Base-by-base conservation (phyloP, 345 rosid genomes). In the Leavenworthia alabamica region DNA sequence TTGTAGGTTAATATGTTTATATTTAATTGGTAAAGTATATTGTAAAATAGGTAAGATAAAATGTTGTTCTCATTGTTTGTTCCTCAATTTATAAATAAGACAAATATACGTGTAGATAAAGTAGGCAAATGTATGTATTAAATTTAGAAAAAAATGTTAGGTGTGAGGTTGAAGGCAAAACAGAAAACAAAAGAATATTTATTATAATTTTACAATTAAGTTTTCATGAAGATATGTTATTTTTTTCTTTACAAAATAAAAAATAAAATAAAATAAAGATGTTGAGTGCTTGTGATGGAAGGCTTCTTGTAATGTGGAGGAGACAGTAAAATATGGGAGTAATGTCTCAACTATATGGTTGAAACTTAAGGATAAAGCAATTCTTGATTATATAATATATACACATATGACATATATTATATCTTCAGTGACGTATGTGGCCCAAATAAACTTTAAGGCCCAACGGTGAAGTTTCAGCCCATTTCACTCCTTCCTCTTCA, bases 251-350 rank as follows among this genome's bases (percentile, higher is more conserved):
- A 63, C 3, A 46, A 56, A 55, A 64, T 57, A 54, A 54, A 56
- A 39, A 56, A n/a, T n/a, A n/a, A n/a, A n/a, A n/a, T 5, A 27
- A 40, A 54, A 52, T 40, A 60, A 61, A 48, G 46, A 70, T 54
- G 29, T 62, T 54, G 61, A 32, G 37, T 72, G 66, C 66, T 72
- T 72, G 56, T 51, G 64, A 49, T 1, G 22, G 40, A 71, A 71
- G 75, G 63, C 50, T 70, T 71, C 70, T 64, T 49, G 65, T 56
- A 64, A 72, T 65, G 67, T 72, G 71, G 61, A 63, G 44, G 75
- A 65, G 75, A 64, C 71, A 58, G 71, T 65, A 31, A 59, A 64
- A 43, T 58, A 52, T 65, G 67, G 66, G 35, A 23, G 67, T 52
- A 43, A 39, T 35, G 8, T 37, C 42, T 37, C 42, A 37, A 37